Conservation (phyloP, 2,329 filamentous ascomycete genomes). For the Phaeosphaeria sp. region DNA sequence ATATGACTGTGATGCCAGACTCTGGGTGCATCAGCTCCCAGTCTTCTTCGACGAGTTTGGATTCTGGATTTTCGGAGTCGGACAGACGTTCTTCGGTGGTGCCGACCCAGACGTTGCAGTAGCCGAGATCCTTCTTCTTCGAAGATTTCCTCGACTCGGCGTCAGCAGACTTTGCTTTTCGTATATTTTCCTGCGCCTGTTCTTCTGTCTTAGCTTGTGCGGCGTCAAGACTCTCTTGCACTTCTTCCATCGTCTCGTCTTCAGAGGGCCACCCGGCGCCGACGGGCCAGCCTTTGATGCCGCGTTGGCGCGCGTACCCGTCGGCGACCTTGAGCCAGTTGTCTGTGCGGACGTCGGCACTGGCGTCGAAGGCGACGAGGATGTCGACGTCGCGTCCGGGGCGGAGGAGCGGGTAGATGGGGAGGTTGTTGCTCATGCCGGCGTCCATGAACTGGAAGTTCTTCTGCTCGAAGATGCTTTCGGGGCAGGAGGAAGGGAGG, state of each 20-base stretch:
- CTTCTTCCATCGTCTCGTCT: slow-evolving; percentile 64
- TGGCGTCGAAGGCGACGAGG: slow-evolving; percentile 91
- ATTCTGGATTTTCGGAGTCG: slow-evolving; percentile 60
- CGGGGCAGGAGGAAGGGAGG: slow-evolving; percentile 78
- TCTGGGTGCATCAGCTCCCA: slow-evolving; percentile 74
- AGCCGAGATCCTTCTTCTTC: slow-evolving; percentile 68
- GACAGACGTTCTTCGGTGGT: slow-evolving; percentile 75
- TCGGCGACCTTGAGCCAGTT: slow-evolving; percentile 97
- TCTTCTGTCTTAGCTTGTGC: slow-evolving; percentile 68
- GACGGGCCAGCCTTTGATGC: slow-evolving; percentile 92
- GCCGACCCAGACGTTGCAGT: slow-evolving; percentile 96
- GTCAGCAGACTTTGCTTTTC: slow-evolving; percentile 58
- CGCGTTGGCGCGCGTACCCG: slow-evolving; percentile 88
- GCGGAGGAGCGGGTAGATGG: slow-evolving; percentile 90
- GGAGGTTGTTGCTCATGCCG: slow-evolving; percentile 97
- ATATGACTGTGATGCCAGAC: slow-evolving; percentile 87
- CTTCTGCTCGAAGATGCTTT: slow-evolving; percentile 72
- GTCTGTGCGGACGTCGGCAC: slow-evolving; percentile 88
- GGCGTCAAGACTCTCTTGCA: slow-evolving; percentile 69
- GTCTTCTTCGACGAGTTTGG: slow-evolving; percentile 66
- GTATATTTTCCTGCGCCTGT: slow-evolving; percentile 70
- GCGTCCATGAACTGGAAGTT: slow-evolving; percentile 84
- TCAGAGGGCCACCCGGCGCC: slow-evolving; percentile 89
- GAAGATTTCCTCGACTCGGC: slow-evolving; percentile 27
- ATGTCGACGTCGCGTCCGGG: slow-evolving; percentile 89